These are phyloP conservation scores for Diaporthe ilicicola DNA, from an alignment of 2,329 filamentous ascomycete genomes.

Conservation along the genomic window DNA sequence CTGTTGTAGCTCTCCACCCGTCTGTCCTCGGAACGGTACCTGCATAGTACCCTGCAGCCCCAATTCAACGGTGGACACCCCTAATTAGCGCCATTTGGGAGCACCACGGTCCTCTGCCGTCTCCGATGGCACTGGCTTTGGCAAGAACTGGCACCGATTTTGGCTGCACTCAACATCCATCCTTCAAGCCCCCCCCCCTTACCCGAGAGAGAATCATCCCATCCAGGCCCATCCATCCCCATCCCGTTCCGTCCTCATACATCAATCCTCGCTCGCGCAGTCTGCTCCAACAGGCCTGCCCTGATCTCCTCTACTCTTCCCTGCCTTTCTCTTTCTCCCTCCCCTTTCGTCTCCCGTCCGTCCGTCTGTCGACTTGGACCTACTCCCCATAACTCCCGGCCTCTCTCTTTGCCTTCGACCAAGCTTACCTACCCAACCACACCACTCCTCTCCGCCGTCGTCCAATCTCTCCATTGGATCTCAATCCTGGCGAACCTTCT, in stretches of 20 bases:
- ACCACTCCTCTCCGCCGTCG: slow-evolving; percentile 6
- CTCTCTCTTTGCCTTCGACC: slow-evolving; percentile 27
- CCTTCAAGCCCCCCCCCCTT: slow-evolving; percentile 5
- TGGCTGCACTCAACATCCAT: slow-evolving; percentile 1
- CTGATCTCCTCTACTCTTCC: slow-evolving; percentile 37
- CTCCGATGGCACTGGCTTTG: neutral
- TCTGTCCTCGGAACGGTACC: neutral
- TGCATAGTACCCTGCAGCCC: slow-evolving; percentile 20
- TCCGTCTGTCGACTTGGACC: slow-evolving; percentile 15
- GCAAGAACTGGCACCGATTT: neutral
- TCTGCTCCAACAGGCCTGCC: slow-evolving; percentile 27
- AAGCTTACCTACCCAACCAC: slow-evolving; percentile 18
- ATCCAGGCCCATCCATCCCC: slow-evolving; percentile 9
- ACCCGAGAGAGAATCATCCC: slow-evolving; percentile 9
- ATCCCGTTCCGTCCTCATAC: slow-evolving; percentile 10
- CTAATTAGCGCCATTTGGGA: slow-evolving; percentile 20
- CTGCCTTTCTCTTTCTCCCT: slow-evolving; percentile 36
- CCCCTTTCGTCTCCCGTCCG: slow-evolving; percentile 21
- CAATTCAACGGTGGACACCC: slow-evolving; percentile 20
- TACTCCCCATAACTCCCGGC: slow-evolving; percentile 20
- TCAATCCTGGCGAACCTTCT: slow-evolving; percentile 30
- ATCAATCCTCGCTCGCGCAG: slow-evolving; percentile 19
- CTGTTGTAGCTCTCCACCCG: slow-evolving; percentile 6
- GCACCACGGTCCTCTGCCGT: slow-evolving; percentile 16
- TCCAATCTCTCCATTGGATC: slow-evolving; percentile 26